Evolutionary conservation across 2,329 filamentous ascomycete species (phyloP).

Genomic region (Botrytis elliptica): DNA sequence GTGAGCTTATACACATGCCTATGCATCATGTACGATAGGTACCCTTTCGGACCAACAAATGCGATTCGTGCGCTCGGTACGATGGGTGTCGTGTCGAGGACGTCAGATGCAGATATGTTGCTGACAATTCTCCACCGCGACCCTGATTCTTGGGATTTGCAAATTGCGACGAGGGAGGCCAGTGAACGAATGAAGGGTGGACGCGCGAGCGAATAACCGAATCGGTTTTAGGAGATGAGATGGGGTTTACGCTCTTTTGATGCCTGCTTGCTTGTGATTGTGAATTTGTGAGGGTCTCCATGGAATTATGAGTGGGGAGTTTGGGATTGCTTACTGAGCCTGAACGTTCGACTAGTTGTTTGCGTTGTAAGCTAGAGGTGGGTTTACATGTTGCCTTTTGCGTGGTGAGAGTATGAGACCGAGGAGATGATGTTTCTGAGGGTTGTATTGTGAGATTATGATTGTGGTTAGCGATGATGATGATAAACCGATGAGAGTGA

Average conservation of each 20-base stretch:
- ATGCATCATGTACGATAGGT: not conserved
- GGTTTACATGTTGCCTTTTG: no score
- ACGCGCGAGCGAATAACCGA: not conserved
- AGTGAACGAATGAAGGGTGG: not conserved
- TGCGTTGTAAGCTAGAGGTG: not conserved
- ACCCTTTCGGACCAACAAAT: not conserved
- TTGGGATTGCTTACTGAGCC: not conserved
- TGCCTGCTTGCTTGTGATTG: not conserved
- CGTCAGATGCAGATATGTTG: not conserved
- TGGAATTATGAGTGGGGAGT: not conserved
- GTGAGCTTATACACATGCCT: not conserved
- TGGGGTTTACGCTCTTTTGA: not conserved
- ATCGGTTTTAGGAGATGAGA: not conserved
- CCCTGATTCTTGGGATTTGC: constrained; percentile 6
- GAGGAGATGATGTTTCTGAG: not conserved
- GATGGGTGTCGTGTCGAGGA: not conserved
- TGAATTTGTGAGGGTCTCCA: no score
- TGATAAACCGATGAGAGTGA: not conserved
- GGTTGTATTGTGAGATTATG: not conserved
- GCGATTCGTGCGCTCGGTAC: constrained; percentile 5
- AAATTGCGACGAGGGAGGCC: not conserved
- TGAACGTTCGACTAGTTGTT: not conserved
- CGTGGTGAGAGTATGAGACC: not conserved
- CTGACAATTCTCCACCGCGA: not conserved
- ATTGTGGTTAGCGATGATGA: not conserved